Conservation (phyloP, 306 rosid species). For the Vigna nakashimae region DNA sequence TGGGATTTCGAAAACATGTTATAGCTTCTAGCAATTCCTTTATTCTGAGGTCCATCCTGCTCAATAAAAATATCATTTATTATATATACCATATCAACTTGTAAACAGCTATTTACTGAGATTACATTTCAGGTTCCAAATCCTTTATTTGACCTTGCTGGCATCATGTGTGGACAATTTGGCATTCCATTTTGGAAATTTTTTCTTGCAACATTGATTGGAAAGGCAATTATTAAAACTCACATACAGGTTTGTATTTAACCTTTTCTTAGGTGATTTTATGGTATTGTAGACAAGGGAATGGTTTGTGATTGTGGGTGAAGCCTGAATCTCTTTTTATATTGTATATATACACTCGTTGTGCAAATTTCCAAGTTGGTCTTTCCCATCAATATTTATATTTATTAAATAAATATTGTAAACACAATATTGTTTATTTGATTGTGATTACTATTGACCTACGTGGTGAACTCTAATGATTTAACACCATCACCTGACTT, state of each 20-base stretch:
- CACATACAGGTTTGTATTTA: constrained; percentile 85
- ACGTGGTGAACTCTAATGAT: background rate
- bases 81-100: constrained; percentile 15
- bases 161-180: constrained; percentile 99
- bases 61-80: constrained; percentile 13
- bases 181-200: constrained; percentile 92
- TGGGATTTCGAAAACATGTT: constrained; percentile 7
- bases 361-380: background rate
- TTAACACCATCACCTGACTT: background rate
- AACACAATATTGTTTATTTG: background rate
- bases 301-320: background rate
- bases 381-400: background rate
- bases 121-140: constrained; percentile 83
- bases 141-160: constrained; percentile 98
- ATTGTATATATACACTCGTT: background rate
- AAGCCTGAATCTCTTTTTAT: constrained; percentile 1
- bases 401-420: background rate
- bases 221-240: constrained; percentile 94
- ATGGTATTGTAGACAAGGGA: constrained; percentile 6
- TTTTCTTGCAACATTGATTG: constrained; percentile 85
- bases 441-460: background rate
- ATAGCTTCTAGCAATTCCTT: constrained; percentile 23
- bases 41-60: constrained; percentile 12
- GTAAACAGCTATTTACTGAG: constrained; percentile 32
- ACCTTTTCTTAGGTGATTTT: constrained; percentile 6